A percentile compares a stretch with the other conserved stretches of the same genome.
Conservation (phyloP, 139 green algal genomes). For the Tetradesmus obliquus region DNA sequence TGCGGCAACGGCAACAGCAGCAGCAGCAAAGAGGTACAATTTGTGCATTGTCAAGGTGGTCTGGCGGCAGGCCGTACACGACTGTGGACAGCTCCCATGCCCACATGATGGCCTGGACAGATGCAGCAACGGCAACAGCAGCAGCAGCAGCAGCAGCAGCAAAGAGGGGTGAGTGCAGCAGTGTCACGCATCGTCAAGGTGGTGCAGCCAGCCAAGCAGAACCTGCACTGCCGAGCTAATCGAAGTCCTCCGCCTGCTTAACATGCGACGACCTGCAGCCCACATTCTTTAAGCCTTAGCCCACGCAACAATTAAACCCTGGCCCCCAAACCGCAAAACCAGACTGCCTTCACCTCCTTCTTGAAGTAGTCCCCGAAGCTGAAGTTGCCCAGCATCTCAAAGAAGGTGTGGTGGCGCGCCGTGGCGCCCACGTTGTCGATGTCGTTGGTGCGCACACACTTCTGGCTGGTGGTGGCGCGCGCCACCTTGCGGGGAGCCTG, state of each 20-base stretch:
- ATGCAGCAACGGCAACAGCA: neutral
- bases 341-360: constrained; percentile 62
- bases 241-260: no score
- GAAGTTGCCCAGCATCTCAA: constrained; percentile 98
- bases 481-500: constrained; percentile 63
- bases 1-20: neutral
- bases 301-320: neutral
- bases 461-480: constrained; percentile 93
- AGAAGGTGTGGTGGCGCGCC: constrained; percentile 96
- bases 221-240: no score
- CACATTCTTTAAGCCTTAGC: constrained; percentile 10
- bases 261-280: neutral
- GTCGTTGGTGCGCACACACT: constrained; percentile 97
- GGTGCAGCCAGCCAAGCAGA: no score
- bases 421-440: constrained; percentile 97
- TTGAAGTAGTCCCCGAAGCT: constrained; percentile 98
- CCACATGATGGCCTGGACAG: constrained; percentile 75
- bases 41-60: constrained; percentile 71
- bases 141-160: neutral
- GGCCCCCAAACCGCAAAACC: neutral
- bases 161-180: no score
- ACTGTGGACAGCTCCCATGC: constrained; percentile 93
- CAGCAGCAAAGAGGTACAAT: neutral
- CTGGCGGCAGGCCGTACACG: constrained; percentile 76
- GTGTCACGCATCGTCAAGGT: no score